Evolutionary conservation across 2,329 filamentous ascomycete species (phyloP).

Genomic region (Aspergillus sp.): DNA sequence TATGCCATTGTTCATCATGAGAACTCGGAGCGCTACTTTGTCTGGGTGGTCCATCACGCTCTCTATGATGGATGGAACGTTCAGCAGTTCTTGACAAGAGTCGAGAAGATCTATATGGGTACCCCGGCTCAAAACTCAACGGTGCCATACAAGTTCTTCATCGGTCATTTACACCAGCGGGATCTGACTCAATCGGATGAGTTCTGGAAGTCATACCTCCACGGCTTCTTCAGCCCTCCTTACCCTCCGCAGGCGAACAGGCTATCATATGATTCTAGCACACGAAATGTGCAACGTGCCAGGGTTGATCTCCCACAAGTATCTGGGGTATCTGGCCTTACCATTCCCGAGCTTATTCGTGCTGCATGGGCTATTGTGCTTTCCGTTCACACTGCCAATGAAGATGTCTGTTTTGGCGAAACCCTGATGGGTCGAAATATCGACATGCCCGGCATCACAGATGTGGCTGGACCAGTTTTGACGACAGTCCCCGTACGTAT

Average conservation of each 20-base stretch:
- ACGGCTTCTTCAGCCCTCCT: constrained; percentile 29
- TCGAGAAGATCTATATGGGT: constrained; percentile 41
- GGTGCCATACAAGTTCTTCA: constrained; percentile 36
- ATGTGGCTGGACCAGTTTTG: constrained; percentile 52
- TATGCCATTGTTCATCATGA: constrained; percentile 41
- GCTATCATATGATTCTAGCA: constrained; percentile 25
- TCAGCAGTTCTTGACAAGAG: constrained; percentile 41
- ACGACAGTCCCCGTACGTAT: constrained; percentile 46
- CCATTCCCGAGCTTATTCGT: constrained; percentile 56
- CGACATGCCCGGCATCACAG: constrained; percentile 53
- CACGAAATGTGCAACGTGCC: constrained; percentile 31
- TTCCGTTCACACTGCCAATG: constrained; percentile 51
- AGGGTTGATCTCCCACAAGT: constrained; percentile 29
- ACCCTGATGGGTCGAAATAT: constrained; percentile 59
- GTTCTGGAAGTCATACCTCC: constrained; percentile 39
- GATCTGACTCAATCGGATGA: constrained; percentile 34
- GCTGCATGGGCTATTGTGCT: constrained; percentile 59
- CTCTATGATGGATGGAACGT: constrained; percentile 57
- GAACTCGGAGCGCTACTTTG: constrained; percentile 42
- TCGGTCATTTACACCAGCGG: constrained; percentile 34
- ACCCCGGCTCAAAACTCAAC: constrained; percentile 6
- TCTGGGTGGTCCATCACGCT: constrained; percentile 57
- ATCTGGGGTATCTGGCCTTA: constrained; percentile 36
- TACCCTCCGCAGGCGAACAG: constrained; percentile 35
- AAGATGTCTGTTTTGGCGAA: constrained; percentile 60